These are phyloP conservation scores for Phycomyces nitens DNA, from an alignment of 192 early-diverging fungal species.

Conservation along the genomic window DNA sequence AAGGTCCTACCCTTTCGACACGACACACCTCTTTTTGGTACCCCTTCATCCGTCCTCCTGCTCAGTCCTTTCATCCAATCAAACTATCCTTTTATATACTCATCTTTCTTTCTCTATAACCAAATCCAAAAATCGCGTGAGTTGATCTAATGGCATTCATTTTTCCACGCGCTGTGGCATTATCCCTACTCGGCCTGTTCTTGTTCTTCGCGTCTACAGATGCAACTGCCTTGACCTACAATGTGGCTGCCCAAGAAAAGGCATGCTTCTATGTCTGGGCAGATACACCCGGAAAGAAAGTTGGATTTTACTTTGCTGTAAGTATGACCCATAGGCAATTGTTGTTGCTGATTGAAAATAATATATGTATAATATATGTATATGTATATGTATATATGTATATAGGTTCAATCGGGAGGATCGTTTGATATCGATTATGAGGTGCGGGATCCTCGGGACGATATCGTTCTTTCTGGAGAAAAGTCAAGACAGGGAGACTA, in stretches of 20 bases:
- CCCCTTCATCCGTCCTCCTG: no score
- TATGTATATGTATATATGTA: background rate
- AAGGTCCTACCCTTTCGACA: no score
- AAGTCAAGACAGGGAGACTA: conserved; percentile 94
- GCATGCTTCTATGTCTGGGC: conserved; percentile 87
- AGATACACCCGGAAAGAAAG: conserved; percentile 82
- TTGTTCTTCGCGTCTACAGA: conserved; percentile 7
- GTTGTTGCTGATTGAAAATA: background rate
- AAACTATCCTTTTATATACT: no score
- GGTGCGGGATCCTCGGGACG: conserved; percentile 72
- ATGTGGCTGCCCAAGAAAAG: conserved; percentile 83
- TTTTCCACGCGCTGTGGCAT: no score
- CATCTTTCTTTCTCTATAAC: no score
- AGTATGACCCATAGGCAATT: no score
- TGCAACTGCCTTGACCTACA: conserved; percentile 73
- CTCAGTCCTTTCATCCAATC: no score
- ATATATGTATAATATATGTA: conserved; percentile 3
- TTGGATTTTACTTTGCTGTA: conserved; percentile 98
- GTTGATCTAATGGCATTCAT: no score
- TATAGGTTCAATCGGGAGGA: conserved; percentile 92
- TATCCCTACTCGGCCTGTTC: background rate
- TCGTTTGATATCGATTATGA: conserved; percentile 96
- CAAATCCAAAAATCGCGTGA: no score
- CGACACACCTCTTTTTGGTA: no score
- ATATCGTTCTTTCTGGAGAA: conserved; percentile 68